Conservation (phyloP, 495 filamentous ascomycete genomes). For the Penicillium egyptiacum region DNA sequence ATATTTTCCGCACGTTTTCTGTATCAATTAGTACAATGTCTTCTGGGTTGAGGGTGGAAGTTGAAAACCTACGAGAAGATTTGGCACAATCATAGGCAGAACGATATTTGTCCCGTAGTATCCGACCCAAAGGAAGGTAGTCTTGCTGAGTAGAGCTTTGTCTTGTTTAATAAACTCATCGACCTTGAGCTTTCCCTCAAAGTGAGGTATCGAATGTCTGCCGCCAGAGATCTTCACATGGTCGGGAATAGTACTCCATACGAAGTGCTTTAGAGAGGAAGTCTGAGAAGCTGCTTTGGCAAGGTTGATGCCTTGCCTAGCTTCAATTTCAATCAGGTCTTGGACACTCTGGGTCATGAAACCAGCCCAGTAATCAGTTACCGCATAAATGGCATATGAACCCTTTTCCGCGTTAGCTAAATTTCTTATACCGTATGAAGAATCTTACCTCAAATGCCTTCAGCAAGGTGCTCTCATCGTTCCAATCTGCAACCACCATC, state of each 20-base stretch:
- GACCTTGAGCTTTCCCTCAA: constrained; percentile 28
- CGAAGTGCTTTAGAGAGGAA: constrained; percentile 24
- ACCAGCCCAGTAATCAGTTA: constrained; percentile 52
- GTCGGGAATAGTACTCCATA: constrained; percentile 32
- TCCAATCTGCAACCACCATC: constrained; percentile 46
- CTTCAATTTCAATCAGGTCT: constrained; percentile 13
- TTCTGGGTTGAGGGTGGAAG: neutral
- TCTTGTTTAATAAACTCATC: constrained; percentile 27
- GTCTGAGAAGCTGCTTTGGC: constrained; percentile 29
- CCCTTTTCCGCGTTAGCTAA: constrained; percentile 18
- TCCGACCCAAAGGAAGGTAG: constrained; percentile 29
- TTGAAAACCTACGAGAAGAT: neutral
- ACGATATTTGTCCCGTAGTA: constrained; percentile 23
- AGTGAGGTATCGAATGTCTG: constrained; percentile 29
- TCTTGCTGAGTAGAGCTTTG: constrained; percentile 26
- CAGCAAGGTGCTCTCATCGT: constrained; percentile 39
- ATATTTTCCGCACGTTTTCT: constrained; percentile 29
- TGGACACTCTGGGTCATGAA: constrained; percentile 7
- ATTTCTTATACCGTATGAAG: neutral
- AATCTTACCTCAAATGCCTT: constrained; percentile 37
- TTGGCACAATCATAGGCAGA: constrained; percentile 1
- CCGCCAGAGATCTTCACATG: constrained; percentile 15
- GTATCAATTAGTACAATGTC: neutral
- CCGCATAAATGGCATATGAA: constrained; percentile 48
- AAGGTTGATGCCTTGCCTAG: constrained; percentile 26